Evolutionary conservation across 2,329 filamentous ascomycete species (phyloP).

Genomic region (Cercospora berteroae): DNA sequence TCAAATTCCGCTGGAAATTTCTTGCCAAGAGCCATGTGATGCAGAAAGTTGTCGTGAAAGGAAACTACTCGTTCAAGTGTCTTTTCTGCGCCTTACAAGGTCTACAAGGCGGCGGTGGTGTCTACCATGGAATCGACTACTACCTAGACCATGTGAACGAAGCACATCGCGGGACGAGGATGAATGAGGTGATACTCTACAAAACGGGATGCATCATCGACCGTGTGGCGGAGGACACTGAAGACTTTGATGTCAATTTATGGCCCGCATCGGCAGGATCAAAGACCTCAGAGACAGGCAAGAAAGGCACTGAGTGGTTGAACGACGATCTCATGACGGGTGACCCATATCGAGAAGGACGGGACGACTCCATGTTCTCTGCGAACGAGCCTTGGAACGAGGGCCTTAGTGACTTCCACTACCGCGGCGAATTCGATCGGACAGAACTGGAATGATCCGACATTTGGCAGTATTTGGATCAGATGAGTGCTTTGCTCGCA

Average conservation of each 20-base stretch:
- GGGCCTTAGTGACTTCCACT: conserved; percentile 36
- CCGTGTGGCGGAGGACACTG: conserved; percentile 39
- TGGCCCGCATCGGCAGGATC: conserved; percentile 31
- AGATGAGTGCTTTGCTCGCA: neutral
- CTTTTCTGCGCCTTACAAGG: conserved; percentile 48
- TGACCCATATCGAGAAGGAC: conserved; percentile 18
- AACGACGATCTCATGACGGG: conserved; percentile 28
- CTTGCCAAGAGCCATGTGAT: conserved; percentile 49
- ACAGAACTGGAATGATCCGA: conserved; percentile 27
- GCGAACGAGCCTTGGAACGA: conserved; percentile 37
- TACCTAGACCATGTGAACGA: conserved; percentile 47
- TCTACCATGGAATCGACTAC: conserved; percentile 42
- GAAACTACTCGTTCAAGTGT: conserved; percentile 43
- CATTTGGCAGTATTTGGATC: neutral
- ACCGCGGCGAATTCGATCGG: conserved; percentile 29
- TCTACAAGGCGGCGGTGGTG: conserved; percentile 32
- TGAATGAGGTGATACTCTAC: conserved; percentile 41
- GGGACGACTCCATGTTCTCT: conserved; percentile 29
- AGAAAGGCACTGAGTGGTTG: conserved; percentile 22
- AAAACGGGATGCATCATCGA: conserved; percentile 47
- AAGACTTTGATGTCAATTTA: conserved; percentile 52
- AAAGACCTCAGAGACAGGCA: neutral
- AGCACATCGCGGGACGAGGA: conserved; percentile 37
- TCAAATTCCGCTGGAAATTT: conserved; percentile 49
- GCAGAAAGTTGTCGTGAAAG: conserved; percentile 34